Evolutionary conservation across 192 early-diverging fungal species (phyloP), one percentile per base, ranked within the genome.

Genomic region (Neocallimastix lanati): DNA sequence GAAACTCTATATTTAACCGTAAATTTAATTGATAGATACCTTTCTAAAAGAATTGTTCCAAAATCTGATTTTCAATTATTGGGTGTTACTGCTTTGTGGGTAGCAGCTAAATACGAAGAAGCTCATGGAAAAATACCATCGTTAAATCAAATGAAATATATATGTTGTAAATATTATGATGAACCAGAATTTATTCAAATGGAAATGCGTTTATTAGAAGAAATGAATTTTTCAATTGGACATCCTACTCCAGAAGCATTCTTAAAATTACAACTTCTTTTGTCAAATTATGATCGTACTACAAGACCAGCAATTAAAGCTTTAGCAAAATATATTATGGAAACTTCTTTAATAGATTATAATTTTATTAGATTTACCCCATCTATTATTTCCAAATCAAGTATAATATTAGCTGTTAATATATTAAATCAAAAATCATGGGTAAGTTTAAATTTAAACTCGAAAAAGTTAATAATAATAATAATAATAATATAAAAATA

Each of bases 21-120:
- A 80, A 87, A 88, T 81, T 83, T 86, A 76, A 79, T 90, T 30
- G 89, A 90, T 82, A 86, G 89, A 58, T 81, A 86, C 29, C 83
- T 82, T 79, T 82, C 87, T 4, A 77, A 67, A 29, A 79, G 83
- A 25, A 28, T 79, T n/a, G 77, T 90, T 77, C 50, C 76, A 15
- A 50, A 80, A 78, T 25, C 38, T 3, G 80, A 87, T 76, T 90
- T 83, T 77, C 88, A 88, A 78, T 84, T 90, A 29, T 76, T 90
- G 21, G 89, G 89, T n/a, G 78, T 90, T 25, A 87, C 89, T 15
- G 79, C 83, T 33, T 83, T 90, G 4, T 90, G 88, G 88, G 79
- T 88, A 50, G 88, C 88, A 12, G 83, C 87, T 15, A 90, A 90
- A 80, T 88, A 85, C 81, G 88, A 90, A 77, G 89, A 90, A 80